Evolutionary conservation across 306 rosid genomes (phyloP).

Genomic region (Medicago ruthenica): DNA sequence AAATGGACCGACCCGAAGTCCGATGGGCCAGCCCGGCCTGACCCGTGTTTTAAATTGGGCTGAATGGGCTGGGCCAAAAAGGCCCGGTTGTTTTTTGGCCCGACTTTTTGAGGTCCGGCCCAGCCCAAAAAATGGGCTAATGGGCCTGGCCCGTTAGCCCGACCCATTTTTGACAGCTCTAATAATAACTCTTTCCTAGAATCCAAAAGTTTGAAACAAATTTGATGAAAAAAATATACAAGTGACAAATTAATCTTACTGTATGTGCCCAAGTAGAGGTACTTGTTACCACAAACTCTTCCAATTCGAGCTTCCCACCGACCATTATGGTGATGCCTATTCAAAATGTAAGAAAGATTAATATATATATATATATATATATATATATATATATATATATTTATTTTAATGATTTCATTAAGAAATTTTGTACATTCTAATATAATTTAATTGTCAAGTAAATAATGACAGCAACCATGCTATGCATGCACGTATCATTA

Average conservation of each 20-base stretch:
- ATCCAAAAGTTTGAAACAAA: neutral
- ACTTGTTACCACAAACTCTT: slow-evolving; percentile 88
- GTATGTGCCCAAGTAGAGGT: slow-evolving; percentile 87
- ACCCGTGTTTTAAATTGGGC: too few relatives aligned
- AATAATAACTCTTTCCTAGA: too few relatives aligned
- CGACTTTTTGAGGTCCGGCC: too few relatives aligned
- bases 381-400: too few relatives aligned
- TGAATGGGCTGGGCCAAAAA: too few relatives aligned
- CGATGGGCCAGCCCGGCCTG: too few relatives aligned
- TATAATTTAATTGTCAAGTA: neutral
- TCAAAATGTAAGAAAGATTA: neutral
- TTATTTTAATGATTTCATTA: neutral
- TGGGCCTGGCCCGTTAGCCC: too few relatives aligned
- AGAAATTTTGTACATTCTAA: neutral
- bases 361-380: too few relatives aligned
- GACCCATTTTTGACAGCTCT: too few relatives aligned
- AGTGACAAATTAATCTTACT: slow-evolving; percentile 51
- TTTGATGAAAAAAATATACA: neutral
- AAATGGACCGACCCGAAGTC: too few relatives aligned
- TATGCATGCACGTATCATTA: neutral
- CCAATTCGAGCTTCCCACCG: slow-evolving; percentile 99
- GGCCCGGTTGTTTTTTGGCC: too few relatives aligned
- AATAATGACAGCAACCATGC: neutral
- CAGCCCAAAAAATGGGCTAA: too few relatives aligned
- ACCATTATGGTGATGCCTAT: slow-evolving; percentile 93